Conservation (phyloP, 1,139 yeast genomes). For the Schwanniomyces etchellsii region DNA sequence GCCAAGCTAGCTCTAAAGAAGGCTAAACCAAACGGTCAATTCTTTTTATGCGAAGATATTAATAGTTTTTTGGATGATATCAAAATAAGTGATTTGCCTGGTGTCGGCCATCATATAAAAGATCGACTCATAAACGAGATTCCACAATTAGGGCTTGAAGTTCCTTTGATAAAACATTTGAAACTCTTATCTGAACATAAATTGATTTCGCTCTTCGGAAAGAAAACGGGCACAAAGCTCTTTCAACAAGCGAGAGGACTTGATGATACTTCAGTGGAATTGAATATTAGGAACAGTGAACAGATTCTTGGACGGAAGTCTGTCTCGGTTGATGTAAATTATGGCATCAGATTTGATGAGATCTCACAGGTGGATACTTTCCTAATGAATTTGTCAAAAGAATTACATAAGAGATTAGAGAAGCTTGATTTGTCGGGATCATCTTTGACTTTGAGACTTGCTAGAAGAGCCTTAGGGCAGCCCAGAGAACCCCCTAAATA, state of each 20-base stretch:
- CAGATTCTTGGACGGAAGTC: slow-evolving; percentile 56
- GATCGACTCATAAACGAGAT: slow-evolving; percentile 29
- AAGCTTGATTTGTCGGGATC: slow-evolving; percentile 49
- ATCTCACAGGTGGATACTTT: slow-evolving; percentile 61
- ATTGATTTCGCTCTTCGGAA: slow-evolving; percentile 52
- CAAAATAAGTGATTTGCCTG: slow-evolving; percentile 66
- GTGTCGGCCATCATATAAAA: slow-evolving; percentile 63
- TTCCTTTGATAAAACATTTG: slow-evolving; percentile 26
- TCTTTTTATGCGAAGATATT: slow-evolving; percentile 25
- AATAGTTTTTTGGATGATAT: slow-evolving; percentile 35
- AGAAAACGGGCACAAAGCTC: slow-evolving; percentile 63
- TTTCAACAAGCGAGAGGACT: slow-evolving; percentile 58
- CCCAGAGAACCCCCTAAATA: slow-evolving; percentile 72
- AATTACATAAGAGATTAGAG: slow-evolving; percentile 49
- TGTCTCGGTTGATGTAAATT: slow-evolving; percentile 83
- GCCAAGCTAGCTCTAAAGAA: slow-evolving; percentile 71
- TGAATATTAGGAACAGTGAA: slow-evolving; percentile 39
- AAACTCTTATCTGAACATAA: slow-evolving; percentile 24
- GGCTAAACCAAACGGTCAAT: slow-evolving; percentile 80
- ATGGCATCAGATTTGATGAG: slow-evolving; percentile 75
- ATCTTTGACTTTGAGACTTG: slow-evolving; percentile 56
- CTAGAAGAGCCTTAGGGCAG: slow-evolving; percentile 59
- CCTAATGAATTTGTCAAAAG: slow-evolving; percentile 51
- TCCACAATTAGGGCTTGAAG: slow-evolving; percentile 4
- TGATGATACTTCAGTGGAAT: slow-evolving; percentile 55